phyloP scores from a whole-genome alignment of 441 rosid species.

The Populus hybrid region DNA sequence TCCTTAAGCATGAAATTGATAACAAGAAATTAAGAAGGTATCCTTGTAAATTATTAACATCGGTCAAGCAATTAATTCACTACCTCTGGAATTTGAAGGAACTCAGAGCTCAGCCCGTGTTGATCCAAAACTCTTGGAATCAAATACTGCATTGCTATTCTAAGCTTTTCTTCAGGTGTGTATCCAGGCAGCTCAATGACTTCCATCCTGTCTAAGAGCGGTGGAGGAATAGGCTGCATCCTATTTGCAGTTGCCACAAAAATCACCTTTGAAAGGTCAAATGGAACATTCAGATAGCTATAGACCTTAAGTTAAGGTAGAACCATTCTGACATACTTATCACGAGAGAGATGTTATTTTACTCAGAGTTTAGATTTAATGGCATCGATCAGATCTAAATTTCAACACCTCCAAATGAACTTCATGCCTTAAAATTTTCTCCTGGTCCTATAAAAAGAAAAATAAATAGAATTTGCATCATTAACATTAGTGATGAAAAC shows the following conservation, averaged over 20 bases:
- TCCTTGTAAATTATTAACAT: not conserved
- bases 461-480: not conserved
- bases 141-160: conserved; percentile 86
- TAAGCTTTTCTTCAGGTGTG: conserved; percentile 94
- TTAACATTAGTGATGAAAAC: not conserved
- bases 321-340: conserved; percentile 7
- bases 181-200: conserved; percentile 98
- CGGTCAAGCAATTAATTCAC: not conserved
- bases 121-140: conserved; percentile 95
- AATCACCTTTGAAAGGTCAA: conserved; percentile 93
- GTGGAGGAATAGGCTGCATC: conserved; percentile 92
- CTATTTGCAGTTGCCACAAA: conserved; percentile 97
- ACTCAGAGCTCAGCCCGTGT: conserved; percentile 90
- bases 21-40: not conserved
- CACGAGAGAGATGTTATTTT: conserved; percentile 9
- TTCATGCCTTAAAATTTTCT: not conserved
- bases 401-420: not conserved
- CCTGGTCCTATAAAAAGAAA: not conserved
- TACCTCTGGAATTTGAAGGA: conserved; percentile 98
- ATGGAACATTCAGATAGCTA: conserved; percentile 98
- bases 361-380: not conserved
- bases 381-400: not conserved
- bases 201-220: conserved; percentile 97
- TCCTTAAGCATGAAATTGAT: not conserved
- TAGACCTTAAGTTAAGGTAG: conserved; percentile 50